phyloP scores from a whole-genome alignment of 2,329 filamentous ascomycete genomes.

The Fusarium sp. region DNA sequence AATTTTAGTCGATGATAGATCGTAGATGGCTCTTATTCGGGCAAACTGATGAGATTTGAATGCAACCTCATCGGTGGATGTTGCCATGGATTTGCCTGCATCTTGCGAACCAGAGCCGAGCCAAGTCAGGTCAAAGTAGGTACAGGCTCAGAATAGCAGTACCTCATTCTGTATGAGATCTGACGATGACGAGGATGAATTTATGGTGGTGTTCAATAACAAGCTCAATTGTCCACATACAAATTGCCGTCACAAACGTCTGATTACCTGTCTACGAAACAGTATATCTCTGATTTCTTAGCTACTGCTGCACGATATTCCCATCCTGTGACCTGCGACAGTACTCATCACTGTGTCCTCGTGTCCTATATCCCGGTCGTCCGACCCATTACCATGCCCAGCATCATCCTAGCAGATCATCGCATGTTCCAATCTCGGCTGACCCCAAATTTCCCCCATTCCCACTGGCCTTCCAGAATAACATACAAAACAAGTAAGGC shows the following conservation, averaged over 20 bases:
- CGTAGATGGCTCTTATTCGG: conserved; percentile 23
- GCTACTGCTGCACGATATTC: background rate
- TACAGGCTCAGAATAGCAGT: too few relatives aligned
- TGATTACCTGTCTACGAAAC: conserved; percentile 15
- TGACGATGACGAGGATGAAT: conserved; percentile 10
- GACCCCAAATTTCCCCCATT: conserved; percentile 26
- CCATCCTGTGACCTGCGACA: background rate
- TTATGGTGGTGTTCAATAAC: conserved; percentile 40
- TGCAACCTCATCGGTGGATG: conserved; percentile 10
- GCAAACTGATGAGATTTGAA: conserved; percentile 20
- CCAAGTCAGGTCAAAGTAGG: conserved; percentile 7
- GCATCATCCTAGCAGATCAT: conserved; percentile 39
- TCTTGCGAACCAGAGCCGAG: background rate
- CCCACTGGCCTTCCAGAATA: conserved; percentile 42
- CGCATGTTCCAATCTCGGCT: conserved; percentile 43
- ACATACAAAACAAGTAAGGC: conserved; percentile 21
- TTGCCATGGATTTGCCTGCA: conserved; percentile 1
- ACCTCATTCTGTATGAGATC: conserved; percentile 7
- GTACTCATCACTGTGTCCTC: conserved; percentile 20
- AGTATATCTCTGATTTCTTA: background rate
- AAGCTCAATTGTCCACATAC: conserved; percentile 29
- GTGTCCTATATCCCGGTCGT: conserved; percentile 24
- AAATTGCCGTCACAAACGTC: conserved; percentile 19
- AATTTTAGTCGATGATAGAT: conserved; percentile 27
- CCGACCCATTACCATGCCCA: conserved; percentile 17